Percentiles rank a stretch among this genome's conserved stretches.
phyloP scores from a whole-genome alignment of 2,329 filamentous ascomycete species.

The Coleophoma eucalyptorum region DNA sequence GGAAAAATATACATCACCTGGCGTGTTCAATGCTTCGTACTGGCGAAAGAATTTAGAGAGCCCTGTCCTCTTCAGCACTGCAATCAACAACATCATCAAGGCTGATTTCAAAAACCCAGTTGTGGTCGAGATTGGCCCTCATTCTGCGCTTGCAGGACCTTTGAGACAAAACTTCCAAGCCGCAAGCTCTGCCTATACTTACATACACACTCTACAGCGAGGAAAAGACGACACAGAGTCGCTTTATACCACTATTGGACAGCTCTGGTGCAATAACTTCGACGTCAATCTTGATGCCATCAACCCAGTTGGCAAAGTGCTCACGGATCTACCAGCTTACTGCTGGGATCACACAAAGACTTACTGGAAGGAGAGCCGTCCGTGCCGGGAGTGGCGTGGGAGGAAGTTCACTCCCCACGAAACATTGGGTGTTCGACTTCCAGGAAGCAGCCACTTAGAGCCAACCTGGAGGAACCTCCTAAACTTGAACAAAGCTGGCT shows the following conservation, averaged over 20 bases:
- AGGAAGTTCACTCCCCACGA: conserved; percentile 24
- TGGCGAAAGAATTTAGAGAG: conserved; percentile 40
- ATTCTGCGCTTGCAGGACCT: conserved; percentile 26
- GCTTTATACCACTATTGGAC: conserved; percentile 4
- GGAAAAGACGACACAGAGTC: not conserved
- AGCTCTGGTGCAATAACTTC: conserved; percentile 2
- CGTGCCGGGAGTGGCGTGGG: not conserved
- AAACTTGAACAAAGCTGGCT: conserved; percentile 31
- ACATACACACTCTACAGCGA: conserved; percentile 2
- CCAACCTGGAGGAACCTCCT: not conserved
- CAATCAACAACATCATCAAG: not conserved
- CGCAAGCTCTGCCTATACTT: not conserved
- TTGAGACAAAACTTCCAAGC: conserved; percentile 11
- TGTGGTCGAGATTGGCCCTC: conserved; percentile 28
- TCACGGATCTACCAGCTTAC: conserved; percentile 32
- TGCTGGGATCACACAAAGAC: conserved; percentile 41
- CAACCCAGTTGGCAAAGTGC: conserved; percentile 25
- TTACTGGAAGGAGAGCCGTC: conserved; percentile 1
- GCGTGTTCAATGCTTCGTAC: conserved; percentile 29
- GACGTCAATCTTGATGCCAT: conserved; percentile 2
- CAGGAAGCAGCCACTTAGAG: not conserved
- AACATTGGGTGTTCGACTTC: conserved; percentile 24
- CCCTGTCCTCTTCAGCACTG: conserved; percentile 33
- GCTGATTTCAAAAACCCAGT: conserved; percentile 4
- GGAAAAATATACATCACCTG: conserved; percentile 5